Percentiles rank a stretch among this genome's conserved stretches.
Conservation (phyloP, 257 asterid genomes). For the Cruciata laevipes region DNA sequence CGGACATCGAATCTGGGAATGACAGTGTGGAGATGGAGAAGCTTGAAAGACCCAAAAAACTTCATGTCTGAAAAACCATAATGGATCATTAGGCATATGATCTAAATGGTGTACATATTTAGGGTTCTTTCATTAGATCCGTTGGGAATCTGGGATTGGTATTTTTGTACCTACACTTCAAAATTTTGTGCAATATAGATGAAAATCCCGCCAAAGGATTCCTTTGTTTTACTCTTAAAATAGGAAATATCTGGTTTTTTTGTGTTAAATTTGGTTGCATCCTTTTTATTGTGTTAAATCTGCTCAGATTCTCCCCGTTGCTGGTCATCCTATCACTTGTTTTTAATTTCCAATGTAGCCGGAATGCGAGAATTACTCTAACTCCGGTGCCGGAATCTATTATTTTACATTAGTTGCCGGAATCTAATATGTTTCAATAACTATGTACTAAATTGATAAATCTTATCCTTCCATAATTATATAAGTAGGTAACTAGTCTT, state of each 20-base stretch:
- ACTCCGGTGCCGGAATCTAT: no score
- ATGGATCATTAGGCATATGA: not conserved
- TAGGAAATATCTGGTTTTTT: not conserved
- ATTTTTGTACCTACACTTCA: not conserved
- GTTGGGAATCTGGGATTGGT: not conserved
- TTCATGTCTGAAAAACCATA: not conserved
- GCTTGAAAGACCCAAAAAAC: conserved; percentile 18
- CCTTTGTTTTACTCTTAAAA: not conserved
- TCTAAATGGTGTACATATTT: conserved; percentile 3
- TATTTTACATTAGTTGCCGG: no score
- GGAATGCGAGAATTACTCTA: no score
- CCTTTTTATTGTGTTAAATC: no score
- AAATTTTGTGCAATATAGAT: not conserved
- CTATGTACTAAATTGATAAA: no score
- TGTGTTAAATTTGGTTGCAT: no score
- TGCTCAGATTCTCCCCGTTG: no score
- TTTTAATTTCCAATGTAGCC: no score
- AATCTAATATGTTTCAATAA: no score
- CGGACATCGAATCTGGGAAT: conserved; percentile 18
- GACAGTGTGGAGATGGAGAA: conserved; percentile 47
- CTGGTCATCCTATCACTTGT: no score
- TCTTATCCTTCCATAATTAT: no score
- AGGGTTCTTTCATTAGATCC: conserved; percentile 1
- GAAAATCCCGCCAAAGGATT: not conserved
- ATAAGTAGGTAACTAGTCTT: no score